Percentiles rank a stretch among this genome's conserved stretches.
Conservation (phyloP, 352 stramenopile genomes). For the Phytophthora litchii region DNA sequence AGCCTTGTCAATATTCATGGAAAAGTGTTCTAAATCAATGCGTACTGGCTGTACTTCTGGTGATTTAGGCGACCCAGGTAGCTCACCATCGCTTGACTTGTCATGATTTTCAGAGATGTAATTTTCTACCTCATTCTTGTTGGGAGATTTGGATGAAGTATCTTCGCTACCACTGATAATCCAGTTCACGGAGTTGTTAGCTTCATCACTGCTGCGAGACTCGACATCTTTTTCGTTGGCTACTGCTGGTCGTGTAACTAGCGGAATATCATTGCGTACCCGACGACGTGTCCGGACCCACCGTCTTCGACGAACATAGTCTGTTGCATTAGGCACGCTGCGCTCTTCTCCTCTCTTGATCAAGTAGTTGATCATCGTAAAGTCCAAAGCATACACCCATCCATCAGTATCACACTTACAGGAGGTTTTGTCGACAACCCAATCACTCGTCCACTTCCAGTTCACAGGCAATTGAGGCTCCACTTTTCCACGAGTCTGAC, state of each 20-base stretch:
- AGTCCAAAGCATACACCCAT: constrained; percentile 84
- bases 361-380: constrained; percentile 78
- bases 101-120: constrained; percentile 5
- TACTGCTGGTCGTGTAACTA: constrained; percentile 6
- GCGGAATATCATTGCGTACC: constrained; percentile 15
- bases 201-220: constrained; percentile 34
- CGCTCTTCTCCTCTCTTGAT: constrained; percentile 63
- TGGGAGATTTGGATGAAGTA: constrained; percentile 24
- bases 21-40: constrained; percentile 39
- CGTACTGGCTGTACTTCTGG: neutral
- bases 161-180: constrained; percentile 38
- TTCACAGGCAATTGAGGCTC: constrained; percentile 69
- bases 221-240: constrained; percentile 17
- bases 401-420: constrained; percentile 66
- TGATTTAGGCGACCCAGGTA: constrained; percentile 1
- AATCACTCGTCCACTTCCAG: constrained; percentile 72
- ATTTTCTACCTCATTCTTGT: constrained; percentile 13
- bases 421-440: constrained; percentile 57
- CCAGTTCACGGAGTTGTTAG: constrained; percentile 19
- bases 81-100: neutral
- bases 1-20: constrained; percentile 57
- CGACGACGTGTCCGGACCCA: constrained; percentile 67
- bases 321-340: constrained; percentile 55
- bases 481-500: constrained; percentile 58
- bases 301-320: constrained; percentile 71